Evolutionary conservation across 2,329 filamentous ascomycete genomes (phyloP).

Genomic region (Talaromyces sp.): DNA sequence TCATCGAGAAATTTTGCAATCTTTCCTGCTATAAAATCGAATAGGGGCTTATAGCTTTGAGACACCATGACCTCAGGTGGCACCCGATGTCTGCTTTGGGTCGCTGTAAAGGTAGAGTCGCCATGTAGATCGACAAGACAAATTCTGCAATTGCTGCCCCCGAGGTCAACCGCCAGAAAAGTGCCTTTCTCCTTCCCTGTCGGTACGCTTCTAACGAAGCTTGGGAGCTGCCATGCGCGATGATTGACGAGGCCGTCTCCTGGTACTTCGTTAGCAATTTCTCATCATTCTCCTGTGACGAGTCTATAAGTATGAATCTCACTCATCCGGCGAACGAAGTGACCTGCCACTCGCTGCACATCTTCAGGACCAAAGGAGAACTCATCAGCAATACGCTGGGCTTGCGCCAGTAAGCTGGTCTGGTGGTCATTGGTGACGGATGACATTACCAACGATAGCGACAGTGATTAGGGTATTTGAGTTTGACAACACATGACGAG

Average conservation of each 20-base stretch:
- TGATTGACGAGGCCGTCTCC: constrained; percentile 24
- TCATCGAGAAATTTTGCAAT: constrained; percentile 21
- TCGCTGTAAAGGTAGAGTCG: constrained; percentile 23
- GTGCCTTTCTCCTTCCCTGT: constrained; percentile 24
- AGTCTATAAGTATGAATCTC: background rate
- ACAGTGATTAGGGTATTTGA: constrained; percentile 4
- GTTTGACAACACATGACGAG: constrained; percentile 8
- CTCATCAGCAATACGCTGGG: constrained; percentile 19
- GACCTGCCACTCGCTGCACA: constrained; percentile 17
- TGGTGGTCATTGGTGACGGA: constrained; percentile 13
- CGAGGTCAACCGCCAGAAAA: constrained; percentile 26
- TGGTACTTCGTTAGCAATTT: constrained; percentile 6
- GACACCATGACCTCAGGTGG: constrained; percentile 24
- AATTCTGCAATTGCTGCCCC: constrained; percentile 26
- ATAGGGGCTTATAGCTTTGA: constrained; percentile 23
- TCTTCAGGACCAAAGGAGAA: constrained; percentile 20
- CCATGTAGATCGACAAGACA: constrained; percentile 25
- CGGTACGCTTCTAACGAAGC: constrained; percentile 23
- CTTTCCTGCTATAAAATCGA: constrained; percentile 24
- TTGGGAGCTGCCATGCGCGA: constrained; percentile 24
- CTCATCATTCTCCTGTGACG: background rate
- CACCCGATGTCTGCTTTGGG: constrained; percentile 23
- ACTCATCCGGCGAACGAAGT: constrained; percentile 23
- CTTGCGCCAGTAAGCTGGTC: constrained; percentile 21
- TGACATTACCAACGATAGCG: constrained; percentile 18